Percentiles rank a stretch among this genome's conserved stretches.
Evolutionary conservation across 169 alveolate genomes (phyloP).

Genomic region (Plasmodium yoelii): DNA sequence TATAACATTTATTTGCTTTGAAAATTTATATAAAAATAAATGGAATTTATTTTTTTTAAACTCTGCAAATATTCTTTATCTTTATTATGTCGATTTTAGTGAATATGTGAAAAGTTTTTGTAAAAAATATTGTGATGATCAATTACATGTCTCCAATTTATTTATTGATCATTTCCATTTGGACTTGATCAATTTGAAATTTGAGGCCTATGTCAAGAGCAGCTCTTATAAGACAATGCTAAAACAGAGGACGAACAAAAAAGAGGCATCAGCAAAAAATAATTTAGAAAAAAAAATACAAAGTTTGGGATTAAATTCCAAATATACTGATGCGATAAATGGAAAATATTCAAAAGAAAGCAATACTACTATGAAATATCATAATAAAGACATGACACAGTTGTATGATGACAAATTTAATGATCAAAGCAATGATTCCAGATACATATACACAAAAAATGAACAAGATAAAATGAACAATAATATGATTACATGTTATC

Average conservation of each 20-base stretch:
- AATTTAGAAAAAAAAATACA: neutral
- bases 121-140: constrained; percentile 20
- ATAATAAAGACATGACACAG: neutral
- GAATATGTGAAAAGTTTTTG: constrained; percentile 61
- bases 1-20: constrained; percentile 44
- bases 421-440: too few species aligned
- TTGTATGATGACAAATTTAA: too few species aligned
- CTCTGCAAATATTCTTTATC: constrained; percentile 53
- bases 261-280: neutral
- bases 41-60: constrained; percentile 46
- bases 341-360: neutral
- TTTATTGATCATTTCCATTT: constrained; percentile 50
- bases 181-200: constrained; percentile 43
- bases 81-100: constrained; percentile 47
- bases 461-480: neutral
- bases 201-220: constrained; percentile 25
- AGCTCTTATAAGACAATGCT: constrained; percentile 1
- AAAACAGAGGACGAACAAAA: too few species aligned
- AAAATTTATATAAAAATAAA: constrained; percentile 49
- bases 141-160: constrained; percentile 24
- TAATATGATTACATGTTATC: neutral
- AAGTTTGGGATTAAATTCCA: neutral
- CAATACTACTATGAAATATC: neutral
- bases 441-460: neutral
- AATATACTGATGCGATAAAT: neutral